Percentiles rank a stretch among this genome's conserved stretches.
phyloP scores from a whole-genome alignment of 805 yeast genomes.

The Lipomyces yamanashiensis region DNA sequence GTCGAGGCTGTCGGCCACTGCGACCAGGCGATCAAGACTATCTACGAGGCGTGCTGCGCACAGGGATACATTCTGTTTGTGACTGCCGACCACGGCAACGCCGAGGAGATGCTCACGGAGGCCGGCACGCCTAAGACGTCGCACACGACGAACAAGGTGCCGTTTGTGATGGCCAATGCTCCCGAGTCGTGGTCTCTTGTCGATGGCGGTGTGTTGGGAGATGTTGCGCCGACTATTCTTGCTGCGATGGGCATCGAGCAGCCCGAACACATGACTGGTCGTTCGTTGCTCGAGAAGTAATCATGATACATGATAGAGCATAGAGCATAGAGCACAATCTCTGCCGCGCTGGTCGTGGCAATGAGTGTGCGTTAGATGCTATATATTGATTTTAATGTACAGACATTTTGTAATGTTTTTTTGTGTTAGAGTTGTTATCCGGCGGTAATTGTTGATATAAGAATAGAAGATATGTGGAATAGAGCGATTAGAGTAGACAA shows the following conservation, averaged over 20 bases:
- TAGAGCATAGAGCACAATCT: no score
- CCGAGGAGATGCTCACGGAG: slow-evolving; percentile 39
- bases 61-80: slow-evolving; percentile 34
- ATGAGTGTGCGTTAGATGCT: slow-evolving; percentile 3
- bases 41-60: slow-evolving; percentile 34
- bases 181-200: slow-evolving; percentile 34
- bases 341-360: not conserved
- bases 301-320: not conserved
- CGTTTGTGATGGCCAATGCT: slow-evolving; percentile 39
- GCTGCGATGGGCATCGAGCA: slow-evolving; percentile 35
- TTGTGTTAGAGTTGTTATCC: no score
- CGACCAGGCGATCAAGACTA: slow-evolving; percentile 35
- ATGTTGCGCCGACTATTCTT: slow-evolving; percentile 39
- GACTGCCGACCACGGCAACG: slow-evolving; percentile 40
- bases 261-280: slow-evolving; percentile 39
- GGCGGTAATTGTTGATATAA: no score
- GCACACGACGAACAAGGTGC: slow-evolving; percentile 38
- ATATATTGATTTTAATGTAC: no score
- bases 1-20: slow-evolving; percentile 37
- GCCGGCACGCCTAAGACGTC: slow-evolving; percentile 38
- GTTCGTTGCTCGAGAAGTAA: slow-evolving; percentile 28
- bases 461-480: no score
- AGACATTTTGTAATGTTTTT: no score
- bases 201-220: slow-evolving; percentile 38
- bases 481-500: no score